Percentiles rank a stretch among this genome's conserved stretches.
Evolutionary conservation across 331 rosid species (phyloP).

Genomic region (Pyracantha coccinea): DNA sequence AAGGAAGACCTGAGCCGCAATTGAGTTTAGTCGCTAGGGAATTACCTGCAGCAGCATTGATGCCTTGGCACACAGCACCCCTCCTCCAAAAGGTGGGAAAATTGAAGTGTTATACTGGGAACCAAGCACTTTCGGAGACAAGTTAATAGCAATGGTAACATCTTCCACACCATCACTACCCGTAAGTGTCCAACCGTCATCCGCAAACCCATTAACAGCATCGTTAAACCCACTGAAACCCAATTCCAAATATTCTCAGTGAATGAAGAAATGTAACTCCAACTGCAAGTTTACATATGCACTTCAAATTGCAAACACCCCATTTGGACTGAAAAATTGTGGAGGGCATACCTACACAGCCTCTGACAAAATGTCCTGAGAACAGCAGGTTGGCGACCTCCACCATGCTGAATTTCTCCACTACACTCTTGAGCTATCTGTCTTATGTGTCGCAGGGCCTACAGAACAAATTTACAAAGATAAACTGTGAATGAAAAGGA

Average conservation of each 20-base stretch:
- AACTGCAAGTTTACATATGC: background rate
- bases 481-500: background rate
- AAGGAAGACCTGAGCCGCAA: background rate
- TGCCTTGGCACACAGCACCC: constrained; percentile 93
- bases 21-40: background rate
- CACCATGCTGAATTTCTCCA: constrained; percentile 84
- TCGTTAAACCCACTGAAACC: constrained; percentile 78
- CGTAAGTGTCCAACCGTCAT: constrained; percentile 86
- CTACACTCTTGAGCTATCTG: constrained; percentile 88
- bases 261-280: background rate
- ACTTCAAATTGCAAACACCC: background rate
- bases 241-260: background rate
- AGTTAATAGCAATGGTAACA: constrained; percentile 73
- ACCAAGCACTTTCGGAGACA: constrained; percentile 62
- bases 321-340: background rate
- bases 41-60: constrained; percentile 92
- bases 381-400: constrained; percentile 97
- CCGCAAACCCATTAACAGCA: constrained; percentile 89
- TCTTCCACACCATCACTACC: constrained; percentile 85
- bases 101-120: constrained; percentile 51
- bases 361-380: constrained; percentile 89
- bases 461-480: background rate
- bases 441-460: constrained; percentile 82
- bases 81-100: constrained; percentile 77
- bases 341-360: constrained; percentile 54